Evolutionary conservation across 73 alveolate genomes (phyloP), one percentile per base, ranked within the genome.

Genomic region (Paramecium sexaurelia): DNA sequence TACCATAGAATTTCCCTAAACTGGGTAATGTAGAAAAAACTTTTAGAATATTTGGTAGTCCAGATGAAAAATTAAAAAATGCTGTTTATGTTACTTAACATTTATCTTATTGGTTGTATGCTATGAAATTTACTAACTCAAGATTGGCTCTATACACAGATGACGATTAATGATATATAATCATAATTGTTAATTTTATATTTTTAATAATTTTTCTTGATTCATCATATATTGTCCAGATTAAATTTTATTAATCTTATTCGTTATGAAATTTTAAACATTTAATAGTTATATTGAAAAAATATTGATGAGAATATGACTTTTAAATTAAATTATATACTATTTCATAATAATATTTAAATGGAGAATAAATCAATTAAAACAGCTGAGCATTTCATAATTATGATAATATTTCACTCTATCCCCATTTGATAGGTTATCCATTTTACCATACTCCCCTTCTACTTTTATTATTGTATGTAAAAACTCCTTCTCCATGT

Each of bases 61-160:
- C 89, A 35, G 91, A 66, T 41, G 94, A 88, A 71, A 68, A 69
- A 27, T 82, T 88, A 43, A 88, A 69, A 69, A 88, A 88, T 88
- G 94, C 94, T 43, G 94, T 88, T n/a, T 88, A 88, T 71, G 73
- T 88, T 22, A 88, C 73, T 26, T 51, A 88, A 57, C 89, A 88
- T 88, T 51, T 88, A 56, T 75, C 94, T 13, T 68, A 88, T 17
- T 88, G 94, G 94, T 71, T 88, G 39, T 88, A 68, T 71, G 89
- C 94, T 39, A 41, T 36, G 40, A 88, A 82, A 71, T 88, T 68
- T 47, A 88, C 94, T 17, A 88, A 88, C 73, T 68, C 91, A 27
- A 88, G 87, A 82, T 88, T 88, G 17, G 94, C 87, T 32, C 15
- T 88, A 56, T 68, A 69, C 51, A 82, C 94, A 88, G 94, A 88